Base-by-base conservation (phyloP, 768 basidiomycete genomes). In the Auriscalpium vulgare region DNA sequence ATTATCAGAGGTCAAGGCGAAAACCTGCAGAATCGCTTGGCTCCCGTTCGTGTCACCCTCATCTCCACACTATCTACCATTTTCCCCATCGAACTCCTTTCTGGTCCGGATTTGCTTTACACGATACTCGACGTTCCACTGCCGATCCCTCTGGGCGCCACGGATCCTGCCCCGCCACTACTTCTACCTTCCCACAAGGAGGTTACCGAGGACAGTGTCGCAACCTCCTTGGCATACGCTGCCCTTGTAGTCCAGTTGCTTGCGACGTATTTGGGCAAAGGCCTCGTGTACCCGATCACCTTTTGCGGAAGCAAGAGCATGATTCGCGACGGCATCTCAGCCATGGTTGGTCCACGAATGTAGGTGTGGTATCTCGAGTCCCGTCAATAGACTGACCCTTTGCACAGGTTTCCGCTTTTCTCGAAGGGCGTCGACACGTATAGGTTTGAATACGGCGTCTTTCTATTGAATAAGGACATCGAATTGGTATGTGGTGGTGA, bases 381-480 rank as follows among this genome's bases (percentile, higher is more conserved):
- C 38, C 43, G 14, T 53, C 53, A 16, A 50, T 19, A 37, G n/a
- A 54, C 44, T 37, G 35, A 14, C 17, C 8, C 40, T 46, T n/a
- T 47, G 10, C 9, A 5, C 62, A 97, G 95, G 80, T 99, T 98
- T 69, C 97, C 97, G 16, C 73, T 99, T 35, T 99, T 92, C 69
- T 86, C 91, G 1, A 90, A 83, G 72, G 94, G 95, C 5, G 95
- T 97, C 56, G 97, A 98, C 67, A 88, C 87, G 45, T 98, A 97
- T 71, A 80, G 97, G 23, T 99, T 95, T 65, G 95, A 98, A 69
- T 99, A 98, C 73, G 97, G 86, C 4, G 95, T 98, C 4, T 98
- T 94, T 69, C 72, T 99, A 44, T 76, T 98, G 36, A 99, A 99
- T 74, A 99, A 98, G 71, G 79, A 99, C 70, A 94, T 99, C 61